Evolutionary conservation across 805 yeast species (phyloP), one percentile per base, ranked within the genome.

Genomic region (Yarrowia keelungensis): DNA sequence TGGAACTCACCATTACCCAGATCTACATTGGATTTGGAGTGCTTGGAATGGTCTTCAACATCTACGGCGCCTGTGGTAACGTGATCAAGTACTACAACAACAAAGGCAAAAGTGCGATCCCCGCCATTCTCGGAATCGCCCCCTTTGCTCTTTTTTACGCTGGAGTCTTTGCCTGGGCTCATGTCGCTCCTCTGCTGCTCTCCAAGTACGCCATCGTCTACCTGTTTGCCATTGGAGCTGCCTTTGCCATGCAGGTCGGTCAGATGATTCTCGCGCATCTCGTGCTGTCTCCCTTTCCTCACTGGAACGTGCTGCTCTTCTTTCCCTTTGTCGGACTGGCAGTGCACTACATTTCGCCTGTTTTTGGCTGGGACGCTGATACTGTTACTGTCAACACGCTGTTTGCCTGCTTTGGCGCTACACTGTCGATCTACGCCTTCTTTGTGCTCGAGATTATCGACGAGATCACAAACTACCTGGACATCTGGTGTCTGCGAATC

Each of bases 161-260:
- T 0, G 75, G 85, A 0, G 82, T 87, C 14, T 77, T 83, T 19
- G 61, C 79, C 3, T 78, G 87, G 73, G 78, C 84, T 14, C 71
- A 78, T 66, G 70, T 81, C n/a, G 84, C 86, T 74, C 88, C 92
- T 3, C 61, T 61, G 9, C 79, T 79, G 32, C 76, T 85, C 19
- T 53, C 68, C 49, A 70, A 79, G 38, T 75, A 73, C 50, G 72
- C 75, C 5, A 76, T 90, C 45, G 89, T 96, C 16, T 82, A 89
- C 72, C 80, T 88, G 26, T 75, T 89, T 58, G 85, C 91, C 14
- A 84, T 90, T 72, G 97, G 97, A 0, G 81, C 87, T 22, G 83
- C 90, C 0, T 79, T 89, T 72, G 97, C 98, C 0, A 89, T 90
- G 74, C 82, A 86, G 3, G 98, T 94, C n/a, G 98, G 98, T 5